A percentile compares a stretch with the other conserved stretches of the same genome.
These are phyloP conservation scores for Atkinsonella texensis DNA, from an alignment of 2,329 filamentous ascomycete species.

Conservation along the genomic window DNA sequence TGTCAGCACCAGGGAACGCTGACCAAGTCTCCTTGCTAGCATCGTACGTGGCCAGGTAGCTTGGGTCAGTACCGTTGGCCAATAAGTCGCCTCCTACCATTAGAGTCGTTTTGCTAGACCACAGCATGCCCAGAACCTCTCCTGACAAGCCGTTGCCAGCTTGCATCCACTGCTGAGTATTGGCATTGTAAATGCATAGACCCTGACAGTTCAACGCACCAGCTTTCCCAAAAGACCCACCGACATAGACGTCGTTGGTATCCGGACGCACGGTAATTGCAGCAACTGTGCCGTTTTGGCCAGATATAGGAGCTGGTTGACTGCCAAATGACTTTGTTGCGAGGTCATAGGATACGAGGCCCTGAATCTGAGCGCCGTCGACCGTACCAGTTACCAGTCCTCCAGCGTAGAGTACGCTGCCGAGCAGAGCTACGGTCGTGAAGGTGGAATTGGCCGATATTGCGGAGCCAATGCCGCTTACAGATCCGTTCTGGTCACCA, in stretches of 20 bases:
- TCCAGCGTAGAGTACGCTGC: conserved; percentile 66
- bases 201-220: conserved; percentile 72
- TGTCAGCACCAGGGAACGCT: conserved; percentile 45
- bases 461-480: conserved; percentile 57
- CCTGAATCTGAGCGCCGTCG: conserved; percentile 49
- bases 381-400: conserved; percentile 66
- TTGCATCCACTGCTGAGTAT: conserved; percentile 63
- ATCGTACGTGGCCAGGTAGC: conserved; percentile 63
- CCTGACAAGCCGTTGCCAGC: conserved; percentile 64
- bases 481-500: conserved; percentile 50
- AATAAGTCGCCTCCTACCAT: conserved; percentile 68
- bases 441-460: conserved; percentile 65
- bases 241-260: conserved; percentile 69
- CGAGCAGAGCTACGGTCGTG: conserved; percentile 54
- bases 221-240: conserved; percentile 71
- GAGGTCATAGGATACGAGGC: conserved; percentile 73
- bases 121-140: conserved; percentile 58
- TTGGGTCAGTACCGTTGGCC: conserved; percentile 47
- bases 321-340: conserved; percentile 47
- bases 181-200: conserved; percentile 68
- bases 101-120: conserved; percentile 60
- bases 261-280: conserved; percentile 62
- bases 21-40: conserved; percentile 55
- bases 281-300: conserved; percentile 60
- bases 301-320: conserved; percentile 66